These are phyloP conservation scores for Aspergillus novoparasiticus DNA, from an alignment of 2,329 filamentous ascomycete species.

Conservation along the genomic window DNA sequence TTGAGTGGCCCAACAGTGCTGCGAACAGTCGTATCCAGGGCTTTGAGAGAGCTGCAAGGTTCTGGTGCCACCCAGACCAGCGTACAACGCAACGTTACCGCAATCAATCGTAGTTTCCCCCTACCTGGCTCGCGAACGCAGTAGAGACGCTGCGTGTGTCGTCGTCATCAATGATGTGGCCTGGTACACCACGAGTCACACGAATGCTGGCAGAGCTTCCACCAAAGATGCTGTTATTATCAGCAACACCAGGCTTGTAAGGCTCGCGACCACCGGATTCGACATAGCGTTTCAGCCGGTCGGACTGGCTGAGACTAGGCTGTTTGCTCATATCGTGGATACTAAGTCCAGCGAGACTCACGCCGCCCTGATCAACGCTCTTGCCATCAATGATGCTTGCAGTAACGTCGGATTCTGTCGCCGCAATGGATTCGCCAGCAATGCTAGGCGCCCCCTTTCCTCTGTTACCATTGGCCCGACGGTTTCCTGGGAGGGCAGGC, in stretches of 20 bases:
- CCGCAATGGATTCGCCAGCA: conserved; percentile 88
- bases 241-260: conserved; percentile 53
- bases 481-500: conserved; percentile 75
- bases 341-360: conserved; percentile 82
- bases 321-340: conserved; percentile 72
- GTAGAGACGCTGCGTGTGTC: conserved; percentile 96
- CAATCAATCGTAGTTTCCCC: conserved; percentile 63
- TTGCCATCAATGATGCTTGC: conserved; percentile 75
- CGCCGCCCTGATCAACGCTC: conserved; percentile 76
- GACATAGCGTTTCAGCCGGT: conserved; percentile 91
- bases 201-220: conserved; percentile 58
- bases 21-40: conserved; percentile 17
- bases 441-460: conserved; percentile 72
- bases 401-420: conserved; percentile 84
- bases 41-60: conserved; percentile 17
- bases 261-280: conserved; percentile 74
- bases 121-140: conserved; percentile 93
- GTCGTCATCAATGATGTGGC: conserved; percentile 67
- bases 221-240: conserved; percentile 67
- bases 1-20: conserved; percentile 16
- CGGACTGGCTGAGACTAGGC: conserved; percentile 75
- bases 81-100: conserved; percentile 6
- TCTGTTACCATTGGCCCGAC: conserved; percentile 67
- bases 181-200: conserved; percentile 47
- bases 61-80: conserved; percentile 17